Base-by-base conservation (phyloP, 768 basidiomycete species). In the Boletus fagicola region DNA sequence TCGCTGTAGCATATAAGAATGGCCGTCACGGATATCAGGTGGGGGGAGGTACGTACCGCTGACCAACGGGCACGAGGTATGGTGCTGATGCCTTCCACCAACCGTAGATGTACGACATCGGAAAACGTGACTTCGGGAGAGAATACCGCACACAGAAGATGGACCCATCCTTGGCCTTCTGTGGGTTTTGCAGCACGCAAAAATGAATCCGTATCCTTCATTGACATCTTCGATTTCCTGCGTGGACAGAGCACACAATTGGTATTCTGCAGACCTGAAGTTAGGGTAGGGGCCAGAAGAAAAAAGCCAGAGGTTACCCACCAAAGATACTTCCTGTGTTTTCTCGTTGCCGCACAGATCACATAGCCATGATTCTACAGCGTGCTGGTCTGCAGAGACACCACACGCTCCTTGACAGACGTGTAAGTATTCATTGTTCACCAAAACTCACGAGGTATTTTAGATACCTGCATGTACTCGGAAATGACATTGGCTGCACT, bases 101-200 rank as follows among this genome's bases (percentile, higher is more conserved):
- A 73, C 38, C 87, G 84, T 45, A 98, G 76, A 15, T 81, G 81
- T 7, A 77, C 68, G 0, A 91, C 83, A 64, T 95, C 89, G 24
- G 90, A 86, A 70, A 90, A 96, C 5, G 75, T 80, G n/a, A 94
- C 75, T 65, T 98, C 95, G 4, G 88, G 87, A 30, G 86, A 83
- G 74, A 93, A 98, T 1, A 91, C 84, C 3, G 94, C 84, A 75
- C 96, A 98, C 4, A 97, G 74, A 33, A 94, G 78, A 69, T 98
- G 96, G 0, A 86, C 86, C 94, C 94, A 97, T 54, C 89, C 87
- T 70, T 92, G 88, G 11, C 92, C 92, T 75, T 97, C 94, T 0
- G 94, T 96, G 8, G 92, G 92, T 67, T 95, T 96, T 68, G 84
- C 85, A 42, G 85, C 84, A 54, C 92, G 81, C 56, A 94, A 75